Evolutionary conservation across 257 asterid genomes (phyloP).

Genomic region (Salvia splendens): DNA sequence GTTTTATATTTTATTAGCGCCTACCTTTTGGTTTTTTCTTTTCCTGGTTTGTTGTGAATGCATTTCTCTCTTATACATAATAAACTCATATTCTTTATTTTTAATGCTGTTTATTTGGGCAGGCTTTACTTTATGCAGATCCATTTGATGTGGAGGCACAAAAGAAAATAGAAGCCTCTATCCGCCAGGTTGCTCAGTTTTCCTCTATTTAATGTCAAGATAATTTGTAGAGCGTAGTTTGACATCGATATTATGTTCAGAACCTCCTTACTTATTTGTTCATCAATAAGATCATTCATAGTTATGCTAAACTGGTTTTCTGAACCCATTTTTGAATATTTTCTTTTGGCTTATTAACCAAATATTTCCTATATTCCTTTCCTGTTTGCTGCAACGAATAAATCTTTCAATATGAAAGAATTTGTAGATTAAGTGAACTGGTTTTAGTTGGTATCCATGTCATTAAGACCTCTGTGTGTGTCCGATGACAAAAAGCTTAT

Average conservation of each 20-base stretch:
- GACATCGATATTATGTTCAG: slow-evolving; percentile 3
- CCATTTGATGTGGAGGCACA: slow-evolving; percentile 99
- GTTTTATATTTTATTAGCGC: not conserved
- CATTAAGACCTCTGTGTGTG: not conserved
- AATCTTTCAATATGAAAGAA: not conserved
- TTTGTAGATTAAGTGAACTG: slow-evolving; percentile 2
- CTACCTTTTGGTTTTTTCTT: not conserved
- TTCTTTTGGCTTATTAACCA: not conserved
- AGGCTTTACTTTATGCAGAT: slow-evolving; percentile 94
- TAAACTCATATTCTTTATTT: not conserved
- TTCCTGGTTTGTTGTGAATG: not conserved
- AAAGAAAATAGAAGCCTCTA: slow-evolving; percentile 88
- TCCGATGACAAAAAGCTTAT: slow-evolving; percentile 3
- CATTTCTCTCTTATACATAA: not conserved
- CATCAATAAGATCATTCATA: slow-evolving; percentile 6
- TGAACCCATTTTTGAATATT: not conserved
- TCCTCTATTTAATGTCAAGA: slow-evolving; percentile 15
- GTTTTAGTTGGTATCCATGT: slow-evolving; percentile 18
- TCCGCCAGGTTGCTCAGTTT: slow-evolving; percentile 72
- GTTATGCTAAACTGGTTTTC: not conserved
- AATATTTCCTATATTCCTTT: not conserved
- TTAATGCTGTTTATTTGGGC: slow-evolving; percentile 6
- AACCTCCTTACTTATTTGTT: slow-evolving; percentile 12
- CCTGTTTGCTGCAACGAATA: slow-evolving; percentile 11
- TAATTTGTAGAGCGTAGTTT: slow-evolving; percentile 24